These are phyloP conservation scores for Pyrenochaeta sp. DNA, from an alignment of 2,329 filamentous ascomycete genomes.

Conservation along the genomic window DNA sequence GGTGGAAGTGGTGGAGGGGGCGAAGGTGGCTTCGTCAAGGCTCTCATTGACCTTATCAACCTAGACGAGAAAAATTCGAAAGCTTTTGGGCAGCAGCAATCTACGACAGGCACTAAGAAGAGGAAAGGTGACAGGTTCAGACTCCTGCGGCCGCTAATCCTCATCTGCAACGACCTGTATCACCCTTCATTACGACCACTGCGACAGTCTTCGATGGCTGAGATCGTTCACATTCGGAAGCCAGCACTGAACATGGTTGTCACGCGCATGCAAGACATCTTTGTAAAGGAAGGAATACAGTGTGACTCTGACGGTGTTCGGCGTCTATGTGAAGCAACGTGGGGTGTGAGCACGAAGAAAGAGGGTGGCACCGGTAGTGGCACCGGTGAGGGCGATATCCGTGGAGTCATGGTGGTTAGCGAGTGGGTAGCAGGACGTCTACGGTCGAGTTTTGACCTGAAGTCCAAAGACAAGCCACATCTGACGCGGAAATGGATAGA, in stretches of 20 bases:
- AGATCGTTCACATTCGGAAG: constrained; percentile 91
- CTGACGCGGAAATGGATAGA: constrained; percentile 82
- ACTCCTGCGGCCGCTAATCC: constrained; percentile 84
- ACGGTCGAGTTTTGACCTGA: constrained; percentile 53
- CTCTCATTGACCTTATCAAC: constrained; percentile 87
- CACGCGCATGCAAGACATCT: constrained; percentile 79
- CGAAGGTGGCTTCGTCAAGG: constrained; percentile 95
- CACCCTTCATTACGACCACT: constrained; percentile 86
- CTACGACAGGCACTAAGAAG: constrained; percentile 56
- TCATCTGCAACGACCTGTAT: constrained; percentile 98
- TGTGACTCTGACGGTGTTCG: constrained; percentile 90
- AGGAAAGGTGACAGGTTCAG: constrained; percentile 88
- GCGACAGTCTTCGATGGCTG: constrained; percentile 83
- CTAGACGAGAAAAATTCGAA: constrained; percentile 82
- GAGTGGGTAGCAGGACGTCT: constrained; percentile 85
- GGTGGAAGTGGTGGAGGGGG: constrained; percentile 72
- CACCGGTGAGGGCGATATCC: constrained; percentile 76
- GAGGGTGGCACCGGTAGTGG: constrained; percentile 68
- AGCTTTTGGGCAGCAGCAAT: constrained; percentile 44
- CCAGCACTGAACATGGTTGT: constrained; percentile 88
- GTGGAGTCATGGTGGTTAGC: constrained; percentile 84
- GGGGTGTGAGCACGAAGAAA: constrained; percentile 78
- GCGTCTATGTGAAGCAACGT: constrained; percentile 81
- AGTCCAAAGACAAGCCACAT: constrained; percentile 52
- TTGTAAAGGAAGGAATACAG: constrained; percentile 86